Evolutionary conservation across 192 early-diverging fungal genomes (phyloP).

Genomic region (Entomortierella parvispora): DNA sequence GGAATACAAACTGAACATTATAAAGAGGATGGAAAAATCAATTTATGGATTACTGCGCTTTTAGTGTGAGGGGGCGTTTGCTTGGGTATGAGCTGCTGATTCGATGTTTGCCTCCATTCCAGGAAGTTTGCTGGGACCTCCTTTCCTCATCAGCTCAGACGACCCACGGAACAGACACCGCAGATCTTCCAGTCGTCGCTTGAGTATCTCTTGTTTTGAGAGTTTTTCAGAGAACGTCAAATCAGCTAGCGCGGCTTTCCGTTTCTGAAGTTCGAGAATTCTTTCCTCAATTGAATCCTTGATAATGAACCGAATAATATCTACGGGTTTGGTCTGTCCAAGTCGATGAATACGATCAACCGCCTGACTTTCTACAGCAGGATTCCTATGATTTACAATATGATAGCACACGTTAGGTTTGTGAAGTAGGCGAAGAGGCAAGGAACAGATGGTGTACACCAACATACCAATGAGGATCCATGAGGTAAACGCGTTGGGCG

Average conservation of each 20-base stretch:
- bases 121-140: too few relatives aligned
- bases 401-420: too few relatives aligned
- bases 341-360: constrained; percentile 86
- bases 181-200: constrained; percentile 52
- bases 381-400: constrained; percentile 67
- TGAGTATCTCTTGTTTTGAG: constrained; percentile 53
- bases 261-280: constrained; percentile 61
- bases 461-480: constrained; percentile 65
- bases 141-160: constrained; percentile 44
- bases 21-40: too few relatives aligned
- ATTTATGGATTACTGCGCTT: too few relatives aligned
- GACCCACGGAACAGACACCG: constrained; percentile 49
- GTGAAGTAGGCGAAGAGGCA: too few relatives aligned
- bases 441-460: too few relatives aligned
- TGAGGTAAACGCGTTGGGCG: constrained; percentile 77
- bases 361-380: constrained; percentile 81
- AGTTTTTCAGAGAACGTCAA: constrained; percentile 54
- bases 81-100: too few relatives aligned
- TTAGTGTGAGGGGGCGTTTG: too few relatives aligned
- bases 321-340: constrained; percentile 73
- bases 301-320: constrained; percentile 73
- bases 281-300: constrained; percentile 65
- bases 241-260: constrained; percentile 55
- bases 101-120: too few relatives aligned
- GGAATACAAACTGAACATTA: too few relatives aligned